These are phyloP conservation scores for Cymbidium sinense DNA, from an alignment of 106 monocot species.

Conservation along the genomic window DNA sequence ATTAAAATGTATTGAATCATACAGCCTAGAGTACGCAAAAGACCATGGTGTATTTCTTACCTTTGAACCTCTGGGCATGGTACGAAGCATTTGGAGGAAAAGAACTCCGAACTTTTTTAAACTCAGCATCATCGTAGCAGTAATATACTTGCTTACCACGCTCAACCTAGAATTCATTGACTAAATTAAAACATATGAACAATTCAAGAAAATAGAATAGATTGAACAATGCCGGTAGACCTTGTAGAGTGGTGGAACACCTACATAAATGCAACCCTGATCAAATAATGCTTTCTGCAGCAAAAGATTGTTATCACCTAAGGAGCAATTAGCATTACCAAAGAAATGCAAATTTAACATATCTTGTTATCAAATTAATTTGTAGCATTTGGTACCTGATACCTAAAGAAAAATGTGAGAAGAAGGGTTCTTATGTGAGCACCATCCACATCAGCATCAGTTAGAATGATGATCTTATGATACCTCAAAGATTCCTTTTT, in stretches of 20 bases:
- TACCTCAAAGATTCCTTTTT: conserved; percentile 82
- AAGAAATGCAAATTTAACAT: background rate
- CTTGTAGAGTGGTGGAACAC: conserved; percentile 97
- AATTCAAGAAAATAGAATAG: background rate
- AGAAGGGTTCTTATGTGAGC: conserved; percentile 97
- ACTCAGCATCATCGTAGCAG: conserved; percentile 87
- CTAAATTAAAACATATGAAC: background rate
- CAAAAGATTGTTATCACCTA: background rate
- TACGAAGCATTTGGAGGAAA: conserved; percentile 88
- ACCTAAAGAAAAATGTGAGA: conserved; percentile 98
- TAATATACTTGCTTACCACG: conserved; percentile 82
- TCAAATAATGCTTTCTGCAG: conserved; percentile 94
- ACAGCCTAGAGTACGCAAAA: background rate
- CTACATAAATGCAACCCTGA: conserved; percentile 97
- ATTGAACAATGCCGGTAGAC: conserved; percentile 2
- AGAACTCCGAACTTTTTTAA: conserved; percentile 52
- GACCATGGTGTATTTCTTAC: conserved; percentile 13
- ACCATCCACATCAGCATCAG: conserved; percentile 99
- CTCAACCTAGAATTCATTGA: conserved; percentile 55
- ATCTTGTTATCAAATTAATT: background rate
- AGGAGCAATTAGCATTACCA: background rate
- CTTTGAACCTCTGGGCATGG: conserved; percentile 96
- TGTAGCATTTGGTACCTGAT: conserved; percentile 51
- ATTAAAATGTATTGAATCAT: no score
- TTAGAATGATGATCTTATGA: conserved; percentile 97